Evolutionary conservation across 2,329 filamentous ascomycete genomes (phyloP), one percentile per base, ranked within the genome.

Genomic region (Pseudocercospora eumusae): DNA sequence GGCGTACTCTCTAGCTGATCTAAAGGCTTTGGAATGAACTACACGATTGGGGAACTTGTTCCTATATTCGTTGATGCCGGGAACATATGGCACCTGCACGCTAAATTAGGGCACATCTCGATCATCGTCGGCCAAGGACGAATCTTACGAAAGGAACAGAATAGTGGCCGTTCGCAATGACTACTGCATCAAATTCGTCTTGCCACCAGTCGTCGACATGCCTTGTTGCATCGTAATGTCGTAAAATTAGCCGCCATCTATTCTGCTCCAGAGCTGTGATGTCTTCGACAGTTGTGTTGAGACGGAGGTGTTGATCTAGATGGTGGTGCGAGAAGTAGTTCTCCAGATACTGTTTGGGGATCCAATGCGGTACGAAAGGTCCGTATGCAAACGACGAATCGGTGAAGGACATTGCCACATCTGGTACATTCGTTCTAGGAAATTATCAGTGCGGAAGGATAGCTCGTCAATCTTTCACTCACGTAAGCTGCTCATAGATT

Each of bases 381-480:
- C 83, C 83, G 60, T 85, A 84, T 0, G 83, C 74, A 64, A 86
- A 85, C 0, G 75, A 75, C 0, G 73, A 52, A 61, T 85, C 83
- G 0, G 83, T 84, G 65, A 85, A 84, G 4, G 75, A 79, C 83
- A 85, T 85, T 21, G 82, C 82, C 33, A 84, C 80, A 42, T 82
- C 79, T 0, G 83, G 83, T 0, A 86, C 82, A 54, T 86, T 86
- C 1, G 84, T 86, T 1, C 60, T 62, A 21, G 8, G 10, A 20
- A 4, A 2, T 6, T 11, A 13, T 47, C 20, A 47, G 25, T 13
- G 7, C 4, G 18, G 11, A 28, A 9, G 5, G n/a, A 45, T 5
- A 18, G 20, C 28, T 7, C 5, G n/a, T 27, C 9, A 13, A 27
- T 4, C 15, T 42, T 10, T 4, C 4, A 62, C 60, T 50, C 42